Base-by-base conservation (phyloP, 2,329 filamentous ascomycete genomes). In the Biscogniauxia mediterranea region DNA sequence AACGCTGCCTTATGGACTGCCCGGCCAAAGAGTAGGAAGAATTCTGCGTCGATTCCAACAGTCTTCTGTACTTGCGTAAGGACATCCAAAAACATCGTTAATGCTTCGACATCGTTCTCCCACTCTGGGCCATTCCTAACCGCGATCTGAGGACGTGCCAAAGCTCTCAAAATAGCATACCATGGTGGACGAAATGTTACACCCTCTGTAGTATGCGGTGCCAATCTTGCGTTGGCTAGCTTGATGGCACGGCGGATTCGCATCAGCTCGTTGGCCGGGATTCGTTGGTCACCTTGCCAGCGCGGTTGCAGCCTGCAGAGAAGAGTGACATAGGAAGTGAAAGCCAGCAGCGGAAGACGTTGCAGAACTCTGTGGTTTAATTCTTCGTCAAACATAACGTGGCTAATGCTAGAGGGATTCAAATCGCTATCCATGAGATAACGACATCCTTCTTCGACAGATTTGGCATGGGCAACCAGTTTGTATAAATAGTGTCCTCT, bases 401-500 rank as follows among this genome's bases (percentile, higher is more conserved):
- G 60, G 17, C 52, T 59, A 19, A 73, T 62, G 49, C 62, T 54
- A 26, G 59, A 54, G 4, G 61, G 28, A 19, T 71, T 61, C 7
- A 78, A 62, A 3, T 68, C 68, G 63, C 80, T 80, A 60, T 85
- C 81, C 7, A 67, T 67, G 19, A 89, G 73, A 71, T 85, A 87
- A 21, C 70, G 69, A 38, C 83, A 62, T 0, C 81, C 86, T 9
- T 78, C 76, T 9, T 77, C 69, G 11, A 85, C 67, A 4, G 79
- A 80, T 1, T 72, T 68, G 0, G 87, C 82, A 65, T 85, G 77
- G 4, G 77, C 74, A 1, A 92, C 66, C 1, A 92, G 76, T 19
- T 85, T 80, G 2, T 76, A 75, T 7, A 91, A 78, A 25, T 82
- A 84, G 50, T 76, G 72, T 1, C 79, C 80, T 3, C 75, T 70